Base-by-base conservation (phyloP, 1,284 basidiomycete species). In the Trichosporon ovoides region DNA sequence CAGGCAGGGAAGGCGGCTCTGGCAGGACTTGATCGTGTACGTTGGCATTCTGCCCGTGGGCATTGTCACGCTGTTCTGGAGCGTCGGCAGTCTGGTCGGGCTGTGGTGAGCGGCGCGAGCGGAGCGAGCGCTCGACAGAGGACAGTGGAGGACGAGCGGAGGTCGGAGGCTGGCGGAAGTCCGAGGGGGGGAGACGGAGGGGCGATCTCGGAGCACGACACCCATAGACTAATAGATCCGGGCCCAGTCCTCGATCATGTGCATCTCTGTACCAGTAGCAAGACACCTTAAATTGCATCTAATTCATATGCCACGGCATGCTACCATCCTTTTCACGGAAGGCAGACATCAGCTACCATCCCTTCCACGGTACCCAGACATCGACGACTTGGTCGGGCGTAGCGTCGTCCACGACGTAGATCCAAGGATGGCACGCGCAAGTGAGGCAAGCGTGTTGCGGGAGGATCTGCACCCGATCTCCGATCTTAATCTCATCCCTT, bases 311-410 rank as follows among this genome's bases (percentile, higher is more conserved):
- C 14, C 12, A 28, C 14, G 14, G 7, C 7, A 20, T 18, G 20
- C 40, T 46, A 5, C 38, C 19, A n/a, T n/a, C n/a, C n/a, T n/a
- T n/a, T n/a, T n/a, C n/a, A n/a, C n/a, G n/a, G n/a, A n/a, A n/a
- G n/a, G n/a, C n/a, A n/a, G n/a, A n/a, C n/a, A n/a, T n/a, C n/a
- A 40, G 13, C 46, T 76, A 93, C 90, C 90, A 92, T 0, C 88
- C 89, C 77, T 91, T 93, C 88, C 89, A 91, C 9, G 89, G 85
- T 34, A 91, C 85, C 90, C 91, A 93, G 36, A 93, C 80, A 74
- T 93, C 90, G 19, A 86, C 84, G 11, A 93, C 86, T 51, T 77
- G 80, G 76, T 63, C 76, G 66, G 40, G 81, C 79, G 53, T 79
- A 75, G 24, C 28, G 24, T 55, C 80, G 77, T 92, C 89, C 1